Percentiles rank a stretch among this genome's conserved stretches.
These are phyloP conservation scores for Tillandsia fasciculata DNA, from an alignment of 176 grass and related monocot species.

Conservation along the genomic window DNA sequence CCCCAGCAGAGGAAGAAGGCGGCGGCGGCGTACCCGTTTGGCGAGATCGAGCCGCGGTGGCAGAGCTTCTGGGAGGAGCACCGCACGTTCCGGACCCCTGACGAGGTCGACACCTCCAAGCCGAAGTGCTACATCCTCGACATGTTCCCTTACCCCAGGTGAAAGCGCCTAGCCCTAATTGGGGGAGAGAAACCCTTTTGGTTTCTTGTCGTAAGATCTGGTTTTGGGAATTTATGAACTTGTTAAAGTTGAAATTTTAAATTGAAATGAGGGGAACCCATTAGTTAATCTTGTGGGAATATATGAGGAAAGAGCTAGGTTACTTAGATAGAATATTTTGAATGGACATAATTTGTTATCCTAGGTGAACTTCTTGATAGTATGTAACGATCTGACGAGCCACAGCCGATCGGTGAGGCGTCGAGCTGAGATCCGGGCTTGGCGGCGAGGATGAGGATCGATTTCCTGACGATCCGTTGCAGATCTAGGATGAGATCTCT, in stretches of 20 bases:
- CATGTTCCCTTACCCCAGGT: slow-evolving; percentile 98
- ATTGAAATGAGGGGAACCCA: neutral
- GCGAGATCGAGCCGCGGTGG: slow-evolving; percentile 82
- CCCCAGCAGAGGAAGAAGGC: too few relatives aligned
- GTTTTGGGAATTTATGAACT: neutral
- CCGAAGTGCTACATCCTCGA: slow-evolving; percentile 96
- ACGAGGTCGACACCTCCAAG: slow-evolving; percentile 61
- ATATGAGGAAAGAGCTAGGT: neutral
- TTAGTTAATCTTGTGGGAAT: neutral
- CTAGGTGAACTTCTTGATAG: too few relatives aligned
- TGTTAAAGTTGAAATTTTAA: neutral
- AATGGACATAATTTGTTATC: too few relatives aligned
- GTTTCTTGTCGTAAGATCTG: neutral
- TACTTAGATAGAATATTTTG: too few relatives aligned
- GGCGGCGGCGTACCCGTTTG: slow-evolving; percentile 61
- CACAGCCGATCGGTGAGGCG: too few relatives aligned
- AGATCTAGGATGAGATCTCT: too few relatives aligned
- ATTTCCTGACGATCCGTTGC: too few relatives aligned
- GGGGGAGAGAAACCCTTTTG: neutral
- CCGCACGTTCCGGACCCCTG: slow-evolving; percentile 67
- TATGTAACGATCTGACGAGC: too few relatives aligned
- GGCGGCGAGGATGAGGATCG: too few relatives aligned
- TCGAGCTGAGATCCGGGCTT: too few relatives aligned
- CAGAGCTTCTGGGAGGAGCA: slow-evolving; percentile 81
- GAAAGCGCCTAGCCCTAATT: neutral